phyloP scores from a whole-genome alignment of 257 asterid species.

The Solanum piurae region DNA sequence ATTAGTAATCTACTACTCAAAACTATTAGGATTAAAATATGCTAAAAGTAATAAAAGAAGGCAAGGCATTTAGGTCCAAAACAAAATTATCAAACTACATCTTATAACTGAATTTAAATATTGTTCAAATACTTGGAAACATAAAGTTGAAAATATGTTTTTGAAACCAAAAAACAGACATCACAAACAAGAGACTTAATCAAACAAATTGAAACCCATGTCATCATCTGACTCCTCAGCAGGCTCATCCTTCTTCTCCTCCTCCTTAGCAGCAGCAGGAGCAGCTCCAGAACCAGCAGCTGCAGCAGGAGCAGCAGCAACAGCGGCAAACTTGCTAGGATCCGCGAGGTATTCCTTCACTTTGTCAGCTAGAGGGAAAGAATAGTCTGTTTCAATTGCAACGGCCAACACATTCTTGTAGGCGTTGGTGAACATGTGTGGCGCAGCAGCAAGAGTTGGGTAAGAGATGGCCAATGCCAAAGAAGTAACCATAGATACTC shows the following conservation, averaged over 20 bases:
- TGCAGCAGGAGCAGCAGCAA: slow-evolving; percentile 43
- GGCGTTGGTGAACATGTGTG: slow-evolving; percentile 75
- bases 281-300: slow-evolving; percentile 23
- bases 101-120: not conserved
- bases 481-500: slow-evolving; percentile 71
- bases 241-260: slow-evolving; percentile 17
- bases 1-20: not conserved
- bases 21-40: not conserved
- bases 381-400: slow-evolving; percentile 65
- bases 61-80: not conserved
- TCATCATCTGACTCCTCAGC: slow-evolving; percentile 82
- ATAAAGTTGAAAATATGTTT: not conserved
- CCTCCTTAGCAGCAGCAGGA: slow-evolving; percentile 44
- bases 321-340: slow-evolving; percentile 67
- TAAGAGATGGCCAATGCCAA: slow-evolving; percentile 62
- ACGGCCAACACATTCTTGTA: slow-evolving; percentile 73
- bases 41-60: not conserved
- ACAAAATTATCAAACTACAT: not conserved
- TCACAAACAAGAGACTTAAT: slow-evolving; percentile 15
- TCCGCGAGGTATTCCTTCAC: slow-evolving; percentile 85
- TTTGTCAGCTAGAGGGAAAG: slow-evolving; percentile 83
- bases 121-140: not conserved
- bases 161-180: not conserved
- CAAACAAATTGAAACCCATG: slow-evolving; percentile 73
- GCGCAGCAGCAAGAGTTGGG: slow-evolving; percentile 90